These are phyloP conservation scores for Crithidia bombi DNA, from an alignment of 208 protist species.

Conservation along the genomic window DNA sequence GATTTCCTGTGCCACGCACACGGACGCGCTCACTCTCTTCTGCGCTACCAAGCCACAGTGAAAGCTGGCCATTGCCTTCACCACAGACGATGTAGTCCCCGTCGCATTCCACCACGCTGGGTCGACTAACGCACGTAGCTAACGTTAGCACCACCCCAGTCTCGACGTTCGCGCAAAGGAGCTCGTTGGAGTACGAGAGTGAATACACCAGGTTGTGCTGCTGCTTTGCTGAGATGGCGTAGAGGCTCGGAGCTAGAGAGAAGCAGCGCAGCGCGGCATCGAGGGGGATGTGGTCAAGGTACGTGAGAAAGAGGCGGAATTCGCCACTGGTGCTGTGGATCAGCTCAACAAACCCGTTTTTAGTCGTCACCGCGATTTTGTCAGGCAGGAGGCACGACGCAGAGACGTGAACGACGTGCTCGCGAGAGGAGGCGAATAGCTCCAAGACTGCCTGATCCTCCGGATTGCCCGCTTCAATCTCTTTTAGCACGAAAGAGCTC, in stretches of 20 bases:
- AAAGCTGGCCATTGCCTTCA: constrained; percentile 73
- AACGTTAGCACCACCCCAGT: constrained; percentile 53
- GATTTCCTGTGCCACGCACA: not conserved
- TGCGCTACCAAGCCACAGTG: constrained; percentile 60
- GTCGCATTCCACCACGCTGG: constrained; percentile 71
- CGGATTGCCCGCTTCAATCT: constrained; percentile 51
- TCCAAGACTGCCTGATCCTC: constrained; percentile 58
- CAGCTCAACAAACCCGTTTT: constrained; percentile 81
- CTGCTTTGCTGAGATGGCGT: constrained; percentile 14
- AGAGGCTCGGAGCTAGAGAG: constrained; percentile 63
- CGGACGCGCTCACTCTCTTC: constrained; percentile 16
- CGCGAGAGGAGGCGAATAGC: constrained; percentile 68
- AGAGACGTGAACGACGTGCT: constrained; percentile 64
- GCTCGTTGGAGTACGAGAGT: constrained; percentile 85
- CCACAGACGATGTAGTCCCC: constrained; percentile 78
- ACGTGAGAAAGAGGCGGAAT: constrained; percentile 81
- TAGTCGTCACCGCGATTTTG: constrained; percentile 70
- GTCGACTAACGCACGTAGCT: constrained; percentile 58
- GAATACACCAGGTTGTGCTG: constrained; percentile 67
- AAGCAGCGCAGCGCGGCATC: constrained; percentile 78
- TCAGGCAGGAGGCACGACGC: constrained; percentile 48
- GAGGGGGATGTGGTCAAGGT: constrained; percentile 68
- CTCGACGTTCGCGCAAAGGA: constrained; percentile 72
- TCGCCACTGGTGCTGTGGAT: constrained; percentile 66
- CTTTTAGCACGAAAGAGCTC: constrained; percentile 52